phyloP scores from a whole-genome alignment of 306 rosid species.

The Castanea sativa region DNA sequence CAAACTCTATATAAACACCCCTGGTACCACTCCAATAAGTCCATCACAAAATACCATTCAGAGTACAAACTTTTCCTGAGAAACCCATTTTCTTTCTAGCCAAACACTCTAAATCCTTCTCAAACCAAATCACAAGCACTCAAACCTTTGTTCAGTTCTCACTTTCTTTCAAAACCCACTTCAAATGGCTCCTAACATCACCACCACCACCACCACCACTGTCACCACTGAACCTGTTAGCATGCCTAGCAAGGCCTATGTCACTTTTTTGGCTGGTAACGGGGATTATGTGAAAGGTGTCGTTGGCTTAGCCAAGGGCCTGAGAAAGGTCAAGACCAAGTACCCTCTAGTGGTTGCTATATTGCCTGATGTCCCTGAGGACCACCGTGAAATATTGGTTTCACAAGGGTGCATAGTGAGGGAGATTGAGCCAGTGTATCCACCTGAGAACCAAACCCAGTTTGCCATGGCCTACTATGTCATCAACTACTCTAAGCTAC shows the following conservation, averaged over 20 bases:
- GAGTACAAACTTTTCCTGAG: neutral
- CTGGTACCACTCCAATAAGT: neutral
- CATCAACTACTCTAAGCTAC: slow-evolving; percentile 86
- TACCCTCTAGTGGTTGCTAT: slow-evolving; percentile 81
- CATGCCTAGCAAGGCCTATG: slow-evolving; percentile 43
- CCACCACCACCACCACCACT: slow-evolving; percentile 1
- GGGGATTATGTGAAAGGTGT: slow-evolving; percentile 81
- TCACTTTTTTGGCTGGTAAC: slow-evolving; percentile 76
- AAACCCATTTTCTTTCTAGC: neutral
- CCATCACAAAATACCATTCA: neutral
- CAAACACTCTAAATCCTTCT: neutral
- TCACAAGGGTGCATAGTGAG: slow-evolving; percentile 70
- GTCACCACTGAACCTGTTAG: slow-evolving; percentile 2
- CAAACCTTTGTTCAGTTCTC: neutral
- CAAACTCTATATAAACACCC: neutral
- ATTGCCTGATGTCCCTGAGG: slow-evolving; percentile 71
- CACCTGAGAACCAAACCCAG: slow-evolving; percentile 69
- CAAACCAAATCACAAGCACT: neutral
- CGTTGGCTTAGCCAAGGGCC: slow-evolving; percentile 82
- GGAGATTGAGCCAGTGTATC: slow-evolving; percentile 64
- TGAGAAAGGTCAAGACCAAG: slow-evolving; percentile 54
- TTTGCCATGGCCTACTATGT: slow-evolving; percentile 83
- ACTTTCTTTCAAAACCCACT: neutral
- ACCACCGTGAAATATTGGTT: slow-evolving; percentile 52
- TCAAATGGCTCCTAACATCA: slow-evolving; percentile 56